Evolutionary conservation across 768 basidiomycete species (phyloP).

Genomic region (Pleurotus tuoliensis): DNA sequence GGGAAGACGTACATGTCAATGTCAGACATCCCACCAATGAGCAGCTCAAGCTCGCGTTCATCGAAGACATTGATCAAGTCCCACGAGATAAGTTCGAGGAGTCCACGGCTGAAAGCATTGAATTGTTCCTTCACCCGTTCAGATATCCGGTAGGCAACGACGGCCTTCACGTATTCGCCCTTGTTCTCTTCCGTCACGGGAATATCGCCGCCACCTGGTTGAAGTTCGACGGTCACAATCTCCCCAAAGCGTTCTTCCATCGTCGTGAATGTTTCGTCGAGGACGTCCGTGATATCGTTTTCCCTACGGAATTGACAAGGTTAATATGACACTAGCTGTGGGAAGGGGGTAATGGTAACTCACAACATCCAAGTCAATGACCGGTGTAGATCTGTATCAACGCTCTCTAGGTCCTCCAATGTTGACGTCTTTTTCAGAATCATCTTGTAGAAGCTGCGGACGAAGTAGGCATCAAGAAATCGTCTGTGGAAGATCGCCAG

Average conservation of each 20-base stretch:
- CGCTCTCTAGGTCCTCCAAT: slow-evolving; percentile 62
- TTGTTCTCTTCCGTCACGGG: slow-evolving; percentile 74
- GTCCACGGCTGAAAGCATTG: slow-evolving; percentile 80
- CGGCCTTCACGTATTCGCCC: slow-evolving; percentile 69
- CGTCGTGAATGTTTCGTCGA: slow-evolving; percentile 69
- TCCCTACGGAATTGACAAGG: slow-evolving; percentile 37
- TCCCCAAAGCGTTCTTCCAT: slow-evolving; percentile 79
- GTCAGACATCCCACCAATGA: slow-evolving; percentile 92
- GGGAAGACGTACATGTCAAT: slow-evolving; percentile 68
- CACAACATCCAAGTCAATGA: slow-evolving; percentile 76
- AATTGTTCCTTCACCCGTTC: slow-evolving; percentile 82
- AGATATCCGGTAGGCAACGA: slow-evolving; percentile 82
- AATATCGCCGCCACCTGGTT: slow-evolving; percentile 54
- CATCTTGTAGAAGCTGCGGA: slow-evolving; percentile 79
- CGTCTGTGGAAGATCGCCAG: slow-evolving; percentile 75
- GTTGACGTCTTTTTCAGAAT: slow-evolving; percentile 58
- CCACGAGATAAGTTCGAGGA: slow-evolving; percentile 78
- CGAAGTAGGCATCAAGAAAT: slow-evolving; percentile 79
- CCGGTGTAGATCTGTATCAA: slow-evolving; percentile 65
- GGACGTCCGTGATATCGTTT: slow-evolving; percentile 70
- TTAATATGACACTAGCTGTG: not conserved
- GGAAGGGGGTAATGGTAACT: slow-evolving; percentile 21
- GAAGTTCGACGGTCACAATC: slow-evolving; percentile 61
- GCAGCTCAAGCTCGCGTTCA: slow-evolving; percentile 81
- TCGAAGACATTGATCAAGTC: slow-evolving; percentile 89